Conservation (phyloP, 2,329 filamentous ascomycete genomes). For the Fusarium sp. region DNA sequence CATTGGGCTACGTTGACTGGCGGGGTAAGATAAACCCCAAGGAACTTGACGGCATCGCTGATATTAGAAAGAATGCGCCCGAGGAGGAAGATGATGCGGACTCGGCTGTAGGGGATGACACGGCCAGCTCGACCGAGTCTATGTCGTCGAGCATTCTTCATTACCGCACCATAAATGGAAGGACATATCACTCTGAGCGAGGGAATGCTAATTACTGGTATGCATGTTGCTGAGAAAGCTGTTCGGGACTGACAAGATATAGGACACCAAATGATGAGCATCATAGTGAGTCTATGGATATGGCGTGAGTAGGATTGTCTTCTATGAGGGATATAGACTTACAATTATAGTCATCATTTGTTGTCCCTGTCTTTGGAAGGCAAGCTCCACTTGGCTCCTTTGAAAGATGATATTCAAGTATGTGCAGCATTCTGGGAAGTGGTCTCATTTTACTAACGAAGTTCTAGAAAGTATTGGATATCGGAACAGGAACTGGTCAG, state of each 20-base stretch:
- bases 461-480: constrained; percentile 52
- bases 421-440: fast-evolving
- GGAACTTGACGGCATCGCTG: fast-evolving
- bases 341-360: constrained; percentile 16
- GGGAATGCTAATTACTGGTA: constrained; percentile 44
- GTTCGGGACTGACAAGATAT: fast-evolving
- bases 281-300: constrained; percentile 41
- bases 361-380: constrained; percentile 20
- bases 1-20: constrained; percentile 16
- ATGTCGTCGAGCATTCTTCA: constrained; percentile 41
- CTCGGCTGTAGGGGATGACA: constrained; percentile 32
- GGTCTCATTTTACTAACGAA: constrained; percentile 5
- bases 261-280: constrained; percentile 40
- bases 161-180: constrained; percentile 39
- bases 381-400: constrained; percentile 26
- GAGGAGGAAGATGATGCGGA: constrained; percentile 13
- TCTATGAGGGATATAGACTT: fast-evolving
- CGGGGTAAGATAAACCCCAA: background rate
- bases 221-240: fast-evolving
- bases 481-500: constrained; percentile 67
- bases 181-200: constrained; percentile 41
- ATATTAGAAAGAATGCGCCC: background rate
- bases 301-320: constrained; percentile 8
- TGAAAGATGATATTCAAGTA: constrained; percentile 45
- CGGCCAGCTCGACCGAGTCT: constrained; percentile 38